phyloP scores from a whole-genome alignment of 805 yeast genomes.

The Starmerella davenportii region DNA sequence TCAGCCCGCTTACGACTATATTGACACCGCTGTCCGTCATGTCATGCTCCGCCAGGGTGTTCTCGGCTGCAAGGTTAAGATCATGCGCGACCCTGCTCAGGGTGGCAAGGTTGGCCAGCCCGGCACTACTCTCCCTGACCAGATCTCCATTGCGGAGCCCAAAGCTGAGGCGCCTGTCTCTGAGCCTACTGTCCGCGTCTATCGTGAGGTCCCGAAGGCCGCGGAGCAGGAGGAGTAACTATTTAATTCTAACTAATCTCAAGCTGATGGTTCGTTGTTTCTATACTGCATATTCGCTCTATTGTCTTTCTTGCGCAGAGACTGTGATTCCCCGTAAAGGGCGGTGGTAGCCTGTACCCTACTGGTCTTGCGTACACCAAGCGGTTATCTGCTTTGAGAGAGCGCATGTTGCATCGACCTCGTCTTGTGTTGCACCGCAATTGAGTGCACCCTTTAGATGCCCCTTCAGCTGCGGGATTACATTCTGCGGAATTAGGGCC shows the following conservation, averaged over 20 bases:
- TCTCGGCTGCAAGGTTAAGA: conserved; percentile 97
- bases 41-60: conserved; percentile 99
- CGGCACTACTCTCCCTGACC: conserved; percentile 67
- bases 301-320: too few relatives aligned
- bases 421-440: conserved; percentile 51
- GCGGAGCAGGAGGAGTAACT: conserved; percentile 4
- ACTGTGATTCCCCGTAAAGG: too few relatives aligned
- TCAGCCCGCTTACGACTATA: conserved; percentile 98
- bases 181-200: conserved; percentile 68
- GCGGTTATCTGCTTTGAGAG: conserved; percentile 46
- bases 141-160: conserved; percentile 80
- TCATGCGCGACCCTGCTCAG: conserved; percentile 88
- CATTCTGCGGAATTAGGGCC: conserved; percentile 77
- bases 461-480: conserved; percentile 81
- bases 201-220: conserved; percentile 23
- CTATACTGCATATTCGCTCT: background rate
- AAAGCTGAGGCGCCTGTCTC: conserved; percentile 51
- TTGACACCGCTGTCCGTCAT: conserved; percentile 98
- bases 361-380: conserved; percentile 73
- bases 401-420: conserved; percentile 39
- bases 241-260: background rate
- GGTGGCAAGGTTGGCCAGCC: conserved; percentile 25
- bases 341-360: too few relatives aligned
- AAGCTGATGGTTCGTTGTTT: background rate
- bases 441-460: conserved; percentile 75